phyloP scores from a whole-genome alignment of 1,284 basidiomycete genomes.

The Ceraceosorus guamensis region DNA sequence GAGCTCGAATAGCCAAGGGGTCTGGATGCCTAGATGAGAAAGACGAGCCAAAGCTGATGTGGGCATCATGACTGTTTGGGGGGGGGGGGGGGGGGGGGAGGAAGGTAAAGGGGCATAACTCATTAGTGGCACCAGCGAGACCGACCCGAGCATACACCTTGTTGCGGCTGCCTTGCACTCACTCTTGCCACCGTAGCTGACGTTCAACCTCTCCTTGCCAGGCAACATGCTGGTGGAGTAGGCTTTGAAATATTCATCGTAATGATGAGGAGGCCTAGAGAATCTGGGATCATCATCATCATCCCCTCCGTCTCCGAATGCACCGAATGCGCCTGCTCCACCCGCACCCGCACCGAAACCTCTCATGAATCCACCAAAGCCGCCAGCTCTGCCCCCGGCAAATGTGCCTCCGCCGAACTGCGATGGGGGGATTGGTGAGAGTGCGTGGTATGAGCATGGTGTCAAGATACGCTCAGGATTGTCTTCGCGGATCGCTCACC shows the following conservation, averaged over 20 bases:
- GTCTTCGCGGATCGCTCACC: too few species aligned
- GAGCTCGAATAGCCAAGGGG: constrained; percentile 93
- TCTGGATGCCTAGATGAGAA: constrained; percentile 78
- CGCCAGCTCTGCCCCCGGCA: too few species aligned
- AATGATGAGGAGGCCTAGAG: constrained; percentile 35
- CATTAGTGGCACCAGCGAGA: not conserved
- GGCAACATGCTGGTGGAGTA: constrained; percentile 80
- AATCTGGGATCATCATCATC: constrained; percentile 28
- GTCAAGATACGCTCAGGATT: too few species aligned
- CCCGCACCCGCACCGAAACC: constrained; percentile 7
- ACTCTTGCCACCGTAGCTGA: constrained; percentile 97
- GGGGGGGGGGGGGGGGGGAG: not conserved
- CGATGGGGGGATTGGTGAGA: too few species aligned
- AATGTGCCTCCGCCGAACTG: too few species aligned
- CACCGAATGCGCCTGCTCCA: constrained; percentile 11
- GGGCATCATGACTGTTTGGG: constrained; percentile 80
- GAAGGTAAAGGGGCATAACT: not conserved
- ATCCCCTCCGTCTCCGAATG: constrained; percentile 16
- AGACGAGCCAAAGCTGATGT: constrained; percentile 84
- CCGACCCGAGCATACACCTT: not conserved
- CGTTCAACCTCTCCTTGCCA: constrained; percentile 69
- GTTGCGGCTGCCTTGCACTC: constrained; percentile 51
- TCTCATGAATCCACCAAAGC: too few species aligned
- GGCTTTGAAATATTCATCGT: constrained; percentile 52
- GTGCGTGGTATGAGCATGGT: too few species aligned